Base-by-base conservation (phyloP, 106 monocot species). In the Ottelia alismoides region DNA sequence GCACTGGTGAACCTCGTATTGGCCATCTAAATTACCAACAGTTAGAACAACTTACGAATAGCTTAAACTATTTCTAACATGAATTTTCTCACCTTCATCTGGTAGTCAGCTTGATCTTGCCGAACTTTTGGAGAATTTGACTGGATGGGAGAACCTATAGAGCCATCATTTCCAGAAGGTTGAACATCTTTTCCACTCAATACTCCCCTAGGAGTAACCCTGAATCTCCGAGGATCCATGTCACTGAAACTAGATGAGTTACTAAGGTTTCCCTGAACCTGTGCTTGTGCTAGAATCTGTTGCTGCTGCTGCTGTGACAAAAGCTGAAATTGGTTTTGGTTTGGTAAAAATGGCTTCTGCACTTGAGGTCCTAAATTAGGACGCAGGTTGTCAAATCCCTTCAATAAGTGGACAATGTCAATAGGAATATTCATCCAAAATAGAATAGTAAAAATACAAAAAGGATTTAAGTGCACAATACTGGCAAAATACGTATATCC, bases 61-160 rank as follows among this genome's bases (percentile, higher is more conserved):
- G n/a, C n/a, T n/a, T n/a, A n/a, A n/a, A n/a, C n/a, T n/a, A n/a
- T n/a, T n/a, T n/a, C n/a, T n/a, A n/a, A n/a, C n/a, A n/a, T n/a
- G n/a, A n/a, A n/a, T n/a, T n/a, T n/a, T n/a, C 72, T 24, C 18
- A 89, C 89, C 83, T 89, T 89, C 69, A 89, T 74, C 26, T 79
- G 51, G 75, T 81, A 84, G 20, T 91, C 90, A 50, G 70, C 63
- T 65, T 88, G 88, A 61, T 79, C 86, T 21, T 51, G 72, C 24
- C 75, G 71, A 44, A 89, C 79, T 65, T 98, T 89, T 24, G 89
- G 85, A 44, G 89, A 85, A 76, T 55, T 79, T 54, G 96, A 74
- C 61, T 85, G 85, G 3, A 82, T 70, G 35, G 96, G 85, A 24
- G 96, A 89, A 65, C 96, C 82, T 47, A 98, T 72, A 28, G 76